Evolutionary conservation across 2,329 filamentous ascomycete species (phyloP), one percentile per base, ranked within the genome.

Genomic region (Aureobasidium lini): DNA sequence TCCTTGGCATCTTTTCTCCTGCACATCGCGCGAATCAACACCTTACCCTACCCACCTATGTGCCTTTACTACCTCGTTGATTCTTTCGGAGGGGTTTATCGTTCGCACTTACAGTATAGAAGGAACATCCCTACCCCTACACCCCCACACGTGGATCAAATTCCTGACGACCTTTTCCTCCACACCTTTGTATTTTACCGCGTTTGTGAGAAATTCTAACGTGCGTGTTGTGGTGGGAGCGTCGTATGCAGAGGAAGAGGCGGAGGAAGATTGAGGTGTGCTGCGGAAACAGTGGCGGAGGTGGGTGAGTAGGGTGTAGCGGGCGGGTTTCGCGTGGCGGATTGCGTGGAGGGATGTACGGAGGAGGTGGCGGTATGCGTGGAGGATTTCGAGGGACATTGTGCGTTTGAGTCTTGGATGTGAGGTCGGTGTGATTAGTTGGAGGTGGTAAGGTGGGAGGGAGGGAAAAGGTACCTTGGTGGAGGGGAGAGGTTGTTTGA

Each of bases 141-240:
- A 32, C 6, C 36, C 82, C 80, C 64, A 77, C 37, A 68, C 72
- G 56, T 72, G 68, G 16, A 89, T 66, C 49, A 93, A 70, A 64
- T 87, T 91, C 73, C 84, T 88, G 59, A 93, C 68, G 8, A 94
- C 81, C 59, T 74, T 80, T 70, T 92, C 87, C 76, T 93, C 89
- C 34, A 90, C 65, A 0, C 88, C 89, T 59, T 73, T 81, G 66
- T 83, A 78, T 62, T 73, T 76, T 1, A 82, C 80, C 4, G 89
- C 89, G 42, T 83, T 81, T 34, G 83, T 73, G 1, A 93, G 73
- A 67, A 94, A 93, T 69, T 84, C 83, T 4, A 89, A 67, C 0
- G 89, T 94, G 62, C 85, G 83, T 62, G 79, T 74, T 54, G 89
- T 77, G 53, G 54, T 43, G 16, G 37, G 52, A 29, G 42, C 63